A percentile compares a stretch with the other conserved stretches of the same genome.
Evolutionary conservation across 108 stramenopile species (phyloP).

Genomic region (Bacterosira constricta): DNA sequence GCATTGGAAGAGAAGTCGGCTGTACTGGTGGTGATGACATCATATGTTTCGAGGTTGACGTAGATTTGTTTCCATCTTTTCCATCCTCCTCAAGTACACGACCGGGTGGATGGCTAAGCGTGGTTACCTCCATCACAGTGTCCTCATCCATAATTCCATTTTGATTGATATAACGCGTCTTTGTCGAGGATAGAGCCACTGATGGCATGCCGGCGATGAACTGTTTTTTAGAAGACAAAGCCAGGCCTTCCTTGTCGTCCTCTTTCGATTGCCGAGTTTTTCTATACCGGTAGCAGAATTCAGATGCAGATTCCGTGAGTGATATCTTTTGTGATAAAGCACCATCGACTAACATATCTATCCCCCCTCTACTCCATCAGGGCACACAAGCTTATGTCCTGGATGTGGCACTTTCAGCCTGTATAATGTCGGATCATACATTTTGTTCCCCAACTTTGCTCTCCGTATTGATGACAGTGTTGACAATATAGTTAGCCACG

Average conservation of each 20-base stretch:
- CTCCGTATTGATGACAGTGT: too few species aligned
- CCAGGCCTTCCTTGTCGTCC: neutral
- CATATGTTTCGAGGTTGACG: neutral
- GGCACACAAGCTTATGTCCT: too few species aligned
- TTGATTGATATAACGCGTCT: constrained; percentile 44
- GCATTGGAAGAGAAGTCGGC: constrained; percentile 61
- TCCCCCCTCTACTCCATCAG: too few species aligned
- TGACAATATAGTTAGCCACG: too few species aligned
- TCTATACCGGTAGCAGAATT: constrained; percentile 72
- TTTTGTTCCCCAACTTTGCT: too few species aligned
- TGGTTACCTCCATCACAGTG: constrained; percentile 27
- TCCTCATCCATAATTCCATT: constrained; percentile 5
- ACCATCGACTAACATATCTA: constrained; percentile 73
- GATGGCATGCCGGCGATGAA: constrained; percentile 26
- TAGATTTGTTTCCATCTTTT: constrained; percentile 1
- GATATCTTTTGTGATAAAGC: constrained; percentile 74
- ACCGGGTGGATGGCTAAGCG: constrained; percentile 41
- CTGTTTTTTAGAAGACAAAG: neutral
- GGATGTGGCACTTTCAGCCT: too few species aligned
- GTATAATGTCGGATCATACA: too few species aligned
- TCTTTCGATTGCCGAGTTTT: constrained; percentile 19
- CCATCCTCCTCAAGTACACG: constrained; percentile 41
- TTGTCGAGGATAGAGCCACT: constrained; percentile 48
- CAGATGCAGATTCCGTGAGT: constrained; percentile 72
- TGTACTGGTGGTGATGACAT: constrained; percentile 2